These are phyloP conservation scores for Nakazawaea sp. DNA, from an alignment of 805 yeast genomes.

Conservation along the genomic window DNA sequence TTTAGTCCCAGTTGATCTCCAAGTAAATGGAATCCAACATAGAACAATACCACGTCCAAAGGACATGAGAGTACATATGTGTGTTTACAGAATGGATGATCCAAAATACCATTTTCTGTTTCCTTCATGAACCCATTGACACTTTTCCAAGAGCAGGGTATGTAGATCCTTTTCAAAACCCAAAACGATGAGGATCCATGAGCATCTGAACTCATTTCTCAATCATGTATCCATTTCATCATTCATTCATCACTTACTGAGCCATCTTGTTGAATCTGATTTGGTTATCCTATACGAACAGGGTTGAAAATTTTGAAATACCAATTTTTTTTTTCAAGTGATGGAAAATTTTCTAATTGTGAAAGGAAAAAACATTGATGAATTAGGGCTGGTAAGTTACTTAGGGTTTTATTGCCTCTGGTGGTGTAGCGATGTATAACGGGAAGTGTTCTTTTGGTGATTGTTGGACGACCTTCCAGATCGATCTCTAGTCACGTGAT, in stretches of 20 bases:
- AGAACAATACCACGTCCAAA: constrained; percentile 21
- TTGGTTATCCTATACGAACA: background rate
- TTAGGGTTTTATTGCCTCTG: background rate
- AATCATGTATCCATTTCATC: background rate
- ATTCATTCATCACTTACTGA: constrained; percentile 9
- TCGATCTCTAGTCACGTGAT: no score
- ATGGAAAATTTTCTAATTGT: background rate
- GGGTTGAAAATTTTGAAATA: background rate
- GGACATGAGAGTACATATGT: constrained; percentile 11
- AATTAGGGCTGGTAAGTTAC: constrained; percentile 1
- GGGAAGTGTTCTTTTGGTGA: no score
- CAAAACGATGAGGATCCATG: constrained; percentile 1
- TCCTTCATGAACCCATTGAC: background rate
- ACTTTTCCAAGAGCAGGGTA: no score
- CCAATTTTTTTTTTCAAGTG: background rate
- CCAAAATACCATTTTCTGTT: background rate
- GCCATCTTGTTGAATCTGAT: constrained; percentile 8
- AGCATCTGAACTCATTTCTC: background rate
- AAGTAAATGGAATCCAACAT: constrained; percentile 7
- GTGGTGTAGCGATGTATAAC: constrained; percentile 10
- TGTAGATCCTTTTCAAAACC: constrained; percentile 1
- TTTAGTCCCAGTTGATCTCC: constrained; percentile 19
- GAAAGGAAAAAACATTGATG: background rate
- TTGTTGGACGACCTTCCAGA: no score
- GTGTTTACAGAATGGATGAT: background rate